A percentile compares a stretch with the other conserved stretches of the same genome.
phyloP scores from a whole-genome alignment of 495 filamentous ascomycete genomes.

The Xylaria sp. region DNA sequence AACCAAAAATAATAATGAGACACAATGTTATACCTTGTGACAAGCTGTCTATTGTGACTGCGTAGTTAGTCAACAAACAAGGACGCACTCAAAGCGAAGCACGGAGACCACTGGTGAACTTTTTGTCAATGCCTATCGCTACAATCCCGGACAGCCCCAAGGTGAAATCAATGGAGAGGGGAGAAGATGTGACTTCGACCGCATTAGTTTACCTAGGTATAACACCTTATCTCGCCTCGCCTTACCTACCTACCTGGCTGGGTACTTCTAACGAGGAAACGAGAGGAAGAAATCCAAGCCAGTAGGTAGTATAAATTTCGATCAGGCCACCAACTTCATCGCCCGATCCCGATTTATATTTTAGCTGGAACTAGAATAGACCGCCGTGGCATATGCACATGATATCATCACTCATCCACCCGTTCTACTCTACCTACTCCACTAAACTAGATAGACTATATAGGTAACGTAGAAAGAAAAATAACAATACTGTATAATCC shows the following conservation, averaged over 20 bases:
- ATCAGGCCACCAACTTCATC: neutral
- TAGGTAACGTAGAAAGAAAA: no score
- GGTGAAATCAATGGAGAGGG: neutral
- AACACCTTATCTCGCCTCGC: neutral
- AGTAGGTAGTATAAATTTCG: neutral
- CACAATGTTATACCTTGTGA: neutral
- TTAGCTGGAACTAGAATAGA: neutral
- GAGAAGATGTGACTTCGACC: neutral
- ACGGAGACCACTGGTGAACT: neutral
- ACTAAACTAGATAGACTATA: neutral
- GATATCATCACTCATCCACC: constrained; percentile 3
- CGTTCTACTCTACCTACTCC: neutral
- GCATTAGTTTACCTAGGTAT: neutral
- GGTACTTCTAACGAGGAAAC: neutral
- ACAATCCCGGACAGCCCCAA: neutral
- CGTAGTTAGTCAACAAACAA: neutral
- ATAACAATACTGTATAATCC: no score
- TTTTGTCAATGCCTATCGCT: neutral
- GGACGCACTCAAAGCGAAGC: no score
- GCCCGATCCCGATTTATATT: neutral
- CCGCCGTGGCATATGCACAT: neutral
- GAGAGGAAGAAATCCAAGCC: neutral
- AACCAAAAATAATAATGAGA: neutral
- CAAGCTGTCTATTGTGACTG: neutral
- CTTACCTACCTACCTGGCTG: neutral